Conservation (phyloP, 179 eudicot genomes). For the Beta lomatogona region DNA sequence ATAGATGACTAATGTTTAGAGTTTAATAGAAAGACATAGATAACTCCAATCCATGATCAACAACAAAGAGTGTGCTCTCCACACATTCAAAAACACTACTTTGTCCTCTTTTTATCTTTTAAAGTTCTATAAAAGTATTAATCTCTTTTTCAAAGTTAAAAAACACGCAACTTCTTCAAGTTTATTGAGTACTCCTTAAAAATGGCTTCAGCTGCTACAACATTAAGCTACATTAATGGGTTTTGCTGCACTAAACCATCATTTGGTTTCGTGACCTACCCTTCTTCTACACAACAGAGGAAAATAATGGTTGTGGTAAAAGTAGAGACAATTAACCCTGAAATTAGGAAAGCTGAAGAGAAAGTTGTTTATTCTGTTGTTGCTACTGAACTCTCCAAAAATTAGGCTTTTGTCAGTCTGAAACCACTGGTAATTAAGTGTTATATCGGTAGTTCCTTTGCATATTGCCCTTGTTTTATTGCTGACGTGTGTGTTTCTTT, state of each 20-base stretch:
- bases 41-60: slow-evolving; percentile 10
- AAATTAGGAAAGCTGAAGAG: slow-evolving; percentile 70
- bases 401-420: no score
- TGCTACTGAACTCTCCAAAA: slow-evolving; percentile 75
- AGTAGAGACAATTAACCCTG: slow-evolving; percentile 72
- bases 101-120: no score
- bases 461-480: no score
- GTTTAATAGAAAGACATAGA: no score
- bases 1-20: background rate
- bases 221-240: slow-evolving; percentile 33
- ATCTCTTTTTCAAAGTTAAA: background rate
- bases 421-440: no score
- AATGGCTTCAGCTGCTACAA: slow-evolving; percentile 51
- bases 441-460: no score
- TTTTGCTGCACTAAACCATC: slow-evolving; percentile 33
- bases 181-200: background rate
- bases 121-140: no score
- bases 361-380: slow-evolving; percentile 86
- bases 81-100: slow-evolving; percentile 40
- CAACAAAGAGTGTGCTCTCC: slow-evolving; percentile 49
- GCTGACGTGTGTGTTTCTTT: no score
- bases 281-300: slow-evolving; percentile 14
- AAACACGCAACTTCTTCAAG: background rate
- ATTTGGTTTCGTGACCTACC: background rate
- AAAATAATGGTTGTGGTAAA: slow-evolving; percentile 52